These are phyloP conservation scores for Chrysoporthe cubensis DNA, from an alignment of 2,329 filamentous ascomycete genomes.

Conservation along the genomic window DNA sequence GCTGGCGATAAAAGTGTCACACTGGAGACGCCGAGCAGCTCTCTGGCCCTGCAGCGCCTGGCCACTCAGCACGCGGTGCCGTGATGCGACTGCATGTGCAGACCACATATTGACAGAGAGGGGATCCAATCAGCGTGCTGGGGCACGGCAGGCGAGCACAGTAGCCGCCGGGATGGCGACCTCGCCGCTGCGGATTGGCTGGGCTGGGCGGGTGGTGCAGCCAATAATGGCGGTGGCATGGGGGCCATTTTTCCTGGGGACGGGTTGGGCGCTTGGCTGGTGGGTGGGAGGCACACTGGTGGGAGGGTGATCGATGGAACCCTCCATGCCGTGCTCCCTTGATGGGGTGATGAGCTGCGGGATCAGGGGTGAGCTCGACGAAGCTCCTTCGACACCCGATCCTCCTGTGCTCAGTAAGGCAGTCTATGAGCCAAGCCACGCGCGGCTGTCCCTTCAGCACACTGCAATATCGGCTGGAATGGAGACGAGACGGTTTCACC, in stretches of 20 bases:
- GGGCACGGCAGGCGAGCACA: conserved; percentile 21
- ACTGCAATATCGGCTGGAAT: neutral
- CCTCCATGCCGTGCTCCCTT: neutral
- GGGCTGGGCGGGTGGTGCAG: conserved; percentile 16
- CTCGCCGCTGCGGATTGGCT: conserved; percentile 4
- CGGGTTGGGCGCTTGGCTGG: neutral
- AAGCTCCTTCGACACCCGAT: neutral
- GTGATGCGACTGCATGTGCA: conserved; percentile 27
- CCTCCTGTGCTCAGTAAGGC: neutral
- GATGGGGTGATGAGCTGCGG: neutral
- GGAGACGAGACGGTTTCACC: neutral
- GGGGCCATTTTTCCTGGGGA: neutral
- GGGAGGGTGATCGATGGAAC: conserved; percentile 2
- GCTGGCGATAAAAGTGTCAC: conserved; percentile 1
- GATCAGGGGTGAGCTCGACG: neutral
- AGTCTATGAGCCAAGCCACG: too few species aligned
- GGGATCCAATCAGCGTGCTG: conserved; percentile 28
- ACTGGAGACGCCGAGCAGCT: neutral
- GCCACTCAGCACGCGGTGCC: conserved; percentile 19
- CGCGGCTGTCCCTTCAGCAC: neutral
- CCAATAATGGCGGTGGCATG: conserved; percentile 4
- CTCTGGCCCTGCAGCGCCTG: neutral
- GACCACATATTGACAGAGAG: conserved; percentile 17
- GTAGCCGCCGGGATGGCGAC: conserved; percentile 1
- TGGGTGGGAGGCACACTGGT: neutral